Percentiles rank a stretch among this genome's conserved stretches.
Evolutionary conservation across 2,329 filamentous ascomycete genomes (phyloP).

Genomic region (Sporothrix sp.): DNA sequence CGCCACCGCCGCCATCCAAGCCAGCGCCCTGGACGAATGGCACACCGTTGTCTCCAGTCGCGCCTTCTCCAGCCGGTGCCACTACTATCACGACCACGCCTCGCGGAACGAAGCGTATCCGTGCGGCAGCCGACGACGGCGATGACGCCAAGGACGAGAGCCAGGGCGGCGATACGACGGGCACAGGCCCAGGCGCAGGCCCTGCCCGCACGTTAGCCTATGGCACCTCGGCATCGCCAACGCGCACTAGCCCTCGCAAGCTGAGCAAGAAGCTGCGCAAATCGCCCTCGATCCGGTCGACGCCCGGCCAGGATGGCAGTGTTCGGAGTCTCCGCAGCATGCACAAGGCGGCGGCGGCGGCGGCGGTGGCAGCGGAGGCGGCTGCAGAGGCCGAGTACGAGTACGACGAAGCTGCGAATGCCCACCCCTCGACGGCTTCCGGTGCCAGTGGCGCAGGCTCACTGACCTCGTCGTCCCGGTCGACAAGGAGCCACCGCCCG

Average conservation of each 20-base stretch:
- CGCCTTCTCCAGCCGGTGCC: not conserved
- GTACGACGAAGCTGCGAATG: not conserved
- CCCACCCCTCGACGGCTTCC: not conserved
- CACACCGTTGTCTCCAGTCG: constrained; percentile 10
- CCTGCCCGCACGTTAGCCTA: not conserved
- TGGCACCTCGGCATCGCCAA: constrained; percentile 11
- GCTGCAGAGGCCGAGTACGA: not conserved
- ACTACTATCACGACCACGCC: not conserved
- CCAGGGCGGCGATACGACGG: not conserved
- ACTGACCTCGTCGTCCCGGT: not conserved
- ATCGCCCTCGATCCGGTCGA: constrained; percentile 22
- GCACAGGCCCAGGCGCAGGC: not conserved
- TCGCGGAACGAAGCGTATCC: constrained; percentile 40
- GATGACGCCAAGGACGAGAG: not conserved
- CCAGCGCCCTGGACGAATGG: not conserved
- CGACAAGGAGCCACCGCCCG: not conserved
- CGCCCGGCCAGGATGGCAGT: not conserved
- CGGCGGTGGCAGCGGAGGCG: not conserved
- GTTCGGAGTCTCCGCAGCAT: constrained; percentile 2
- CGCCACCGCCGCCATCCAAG: not conserved
- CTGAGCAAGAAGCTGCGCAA: constrained; percentile 46
- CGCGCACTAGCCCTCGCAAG: constrained; percentile 22
- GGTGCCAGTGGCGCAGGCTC: not conserved
- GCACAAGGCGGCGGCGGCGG: not conserved
- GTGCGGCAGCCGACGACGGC: constrained; percentile 21